A percentile compares a stretch with the other conserved stretches of the same genome.
Evolutionary conservation across 768 basidiomycete species (phyloP).

Genomic region (Lactarius hengduanensis): DNA sequence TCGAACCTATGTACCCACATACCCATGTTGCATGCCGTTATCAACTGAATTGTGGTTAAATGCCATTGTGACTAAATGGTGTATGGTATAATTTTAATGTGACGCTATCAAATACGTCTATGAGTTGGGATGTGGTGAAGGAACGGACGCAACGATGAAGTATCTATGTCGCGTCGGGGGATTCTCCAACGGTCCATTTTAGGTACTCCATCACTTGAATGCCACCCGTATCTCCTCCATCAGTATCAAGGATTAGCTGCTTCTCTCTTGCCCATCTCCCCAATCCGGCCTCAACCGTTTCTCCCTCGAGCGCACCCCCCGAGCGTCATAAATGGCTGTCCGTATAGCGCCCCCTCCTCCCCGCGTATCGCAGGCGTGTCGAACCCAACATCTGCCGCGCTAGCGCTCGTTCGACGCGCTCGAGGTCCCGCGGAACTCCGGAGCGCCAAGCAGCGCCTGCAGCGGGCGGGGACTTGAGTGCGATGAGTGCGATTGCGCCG

Average conservation of each 20-base stretch:
- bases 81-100: neutral
- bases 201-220: constrained; percentile 25
- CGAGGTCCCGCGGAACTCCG: constrained; percentile 23
- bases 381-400: constrained; percentile 28
- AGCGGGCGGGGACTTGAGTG: constrained; percentile 27
- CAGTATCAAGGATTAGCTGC: constrained; percentile 15
- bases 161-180: neutral
- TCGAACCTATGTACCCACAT: neutral
- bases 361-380: constrained; percentile 23
- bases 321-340: constrained; percentile 29
- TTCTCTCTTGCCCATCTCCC: constrained; percentile 26
- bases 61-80: neutral
- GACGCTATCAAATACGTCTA: neutral
- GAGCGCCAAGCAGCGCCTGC: constrained; percentile 7
- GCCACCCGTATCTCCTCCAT: constrained; percentile 21
- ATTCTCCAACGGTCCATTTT: constrained; percentile 28
- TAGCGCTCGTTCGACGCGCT: constrained; percentile 26
- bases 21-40: neutral
- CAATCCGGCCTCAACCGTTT: constrained; percentile 25
- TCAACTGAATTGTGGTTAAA: neutral
- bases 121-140: neutral
- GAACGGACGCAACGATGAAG: neutral
- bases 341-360: constrained; percentile 22
- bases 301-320: constrained; percentile 21
- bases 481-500: constrained; percentile 24